These are phyloP conservation scores for Garcia nutans DNA, from an alignment of 345 rosid genomes.

Conservation along the genomic window DNA sequence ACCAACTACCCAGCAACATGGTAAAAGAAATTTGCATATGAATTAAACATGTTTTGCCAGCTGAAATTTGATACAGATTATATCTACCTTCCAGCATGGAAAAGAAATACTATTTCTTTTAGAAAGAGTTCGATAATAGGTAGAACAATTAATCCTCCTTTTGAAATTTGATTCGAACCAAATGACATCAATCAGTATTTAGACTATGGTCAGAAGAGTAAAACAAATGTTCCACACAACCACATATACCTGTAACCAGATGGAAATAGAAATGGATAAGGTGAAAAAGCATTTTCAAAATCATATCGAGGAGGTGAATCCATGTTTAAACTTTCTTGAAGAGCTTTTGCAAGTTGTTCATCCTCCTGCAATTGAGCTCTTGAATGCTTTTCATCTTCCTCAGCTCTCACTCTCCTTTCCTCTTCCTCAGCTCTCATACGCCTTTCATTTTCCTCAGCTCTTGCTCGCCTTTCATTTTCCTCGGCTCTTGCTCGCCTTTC, in stretches of 20 bases:
- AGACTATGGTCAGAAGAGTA: background rate
- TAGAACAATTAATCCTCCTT: background rate
- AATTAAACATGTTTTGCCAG: background rate
- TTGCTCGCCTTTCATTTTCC: slow-evolving; percentile 32
- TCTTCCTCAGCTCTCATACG: slow-evolving; percentile 33
- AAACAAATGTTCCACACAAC: slow-evolving; percentile 6
- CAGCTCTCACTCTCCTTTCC: slow-evolving; percentile 28
- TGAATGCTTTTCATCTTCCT: slow-evolving; percentile 45
- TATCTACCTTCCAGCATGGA: background rate
- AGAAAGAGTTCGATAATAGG: background rate
- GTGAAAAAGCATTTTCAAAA: slow-evolving; percentile 45
- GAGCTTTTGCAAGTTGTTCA: slow-evolving; percentile 79
- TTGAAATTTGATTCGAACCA: background rate
- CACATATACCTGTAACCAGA: slow-evolving; percentile 56
- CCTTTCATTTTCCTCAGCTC: slow-evolving; percentile 36
- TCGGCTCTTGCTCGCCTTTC: slow-evolving; percentile 20
- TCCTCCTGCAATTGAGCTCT: slow-evolving; percentile 85
- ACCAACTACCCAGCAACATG: background rate
- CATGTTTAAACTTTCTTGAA: slow-evolving; percentile 71
- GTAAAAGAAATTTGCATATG: background rate
- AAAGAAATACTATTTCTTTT: background rate
- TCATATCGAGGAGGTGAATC: slow-evolving; percentile 61
- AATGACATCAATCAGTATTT: background rate
- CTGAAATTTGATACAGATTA: background rate
- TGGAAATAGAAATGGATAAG: slow-evolving; percentile 53